Conservation (phyloP, 1,284 basidiomycete species). For the Ganoderma meredithae region DNA sequence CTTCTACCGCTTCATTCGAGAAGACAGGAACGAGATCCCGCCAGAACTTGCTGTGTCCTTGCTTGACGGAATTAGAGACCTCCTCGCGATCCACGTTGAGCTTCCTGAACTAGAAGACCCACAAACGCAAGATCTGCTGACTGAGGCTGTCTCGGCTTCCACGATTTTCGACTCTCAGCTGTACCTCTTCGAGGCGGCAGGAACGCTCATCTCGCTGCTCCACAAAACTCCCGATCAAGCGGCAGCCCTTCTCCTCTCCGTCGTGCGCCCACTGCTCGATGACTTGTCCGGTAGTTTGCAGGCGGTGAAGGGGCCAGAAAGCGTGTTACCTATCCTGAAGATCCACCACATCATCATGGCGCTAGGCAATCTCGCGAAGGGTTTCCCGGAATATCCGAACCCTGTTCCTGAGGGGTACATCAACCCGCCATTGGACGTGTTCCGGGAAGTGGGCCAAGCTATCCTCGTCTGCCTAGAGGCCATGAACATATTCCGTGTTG, state of each 20-base stretch:
- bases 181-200: slow-evolving; percentile 94
- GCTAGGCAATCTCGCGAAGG: slow-evolving; percentile 94
- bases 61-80: slow-evolving; percentile 78
- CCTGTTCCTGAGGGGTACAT: slow-evolving; percentile 71
- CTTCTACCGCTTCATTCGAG: slow-evolving; percentile 93
- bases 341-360: slow-evolving; percentile 98
- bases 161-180: slow-evolving; percentile 90
- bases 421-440: slow-evolving; percentile 83
- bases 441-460: slow-evolving; percentile 89
- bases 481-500: slow-evolving; percentile 88
- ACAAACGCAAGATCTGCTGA: slow-evolving; percentile 71
- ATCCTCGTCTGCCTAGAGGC: slow-evolving; percentile 89
- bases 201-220: slow-evolving; percentile 83
- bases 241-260: slow-evolving; percentile 74
- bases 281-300: slow-evolving; percentile 79
- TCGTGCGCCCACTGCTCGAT: slow-evolving; percentile 85
- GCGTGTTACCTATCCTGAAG: slow-evolving; percentile 81
- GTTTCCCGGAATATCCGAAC: slow-evolving; percentile 90
- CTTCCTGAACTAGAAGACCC: slow-evolving; percentile 71
- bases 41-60: slow-evolving; percentile 76
- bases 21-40: slow-evolving; percentile 83
- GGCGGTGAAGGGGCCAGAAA: slow-evolving; percentile 62
- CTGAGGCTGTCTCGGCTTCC: slow-evolving; percentile 82
- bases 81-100: slow-evolving; percentile 70
- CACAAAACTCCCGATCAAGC: slow-evolving; percentile 77